phyloP scores from a whole-genome alignment of 176 grass and related monocot genomes.

The Musa schizocarpa region DNA sequence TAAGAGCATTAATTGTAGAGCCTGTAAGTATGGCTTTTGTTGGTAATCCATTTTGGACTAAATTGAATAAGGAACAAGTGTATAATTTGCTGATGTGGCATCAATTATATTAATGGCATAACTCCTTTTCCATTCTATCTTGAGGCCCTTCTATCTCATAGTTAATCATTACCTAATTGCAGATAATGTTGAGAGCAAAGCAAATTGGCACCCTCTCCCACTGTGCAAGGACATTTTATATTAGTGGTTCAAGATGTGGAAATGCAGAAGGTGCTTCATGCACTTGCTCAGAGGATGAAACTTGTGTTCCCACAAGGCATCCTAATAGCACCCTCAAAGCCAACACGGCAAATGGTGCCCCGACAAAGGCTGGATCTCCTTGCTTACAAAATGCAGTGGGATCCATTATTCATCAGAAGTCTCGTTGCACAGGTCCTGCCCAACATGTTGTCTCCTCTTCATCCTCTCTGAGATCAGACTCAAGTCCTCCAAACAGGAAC shows the following conservation, averaged over 20 bases:
- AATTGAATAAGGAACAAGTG: neutral
- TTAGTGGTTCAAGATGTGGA: slow-evolving; percentile 68
- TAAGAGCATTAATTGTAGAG: neutral
- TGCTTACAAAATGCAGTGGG: slow-evolving; percentile 29
- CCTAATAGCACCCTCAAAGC: slow-evolving; percentile 27
- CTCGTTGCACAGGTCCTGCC: slow-evolving; percentile 18
- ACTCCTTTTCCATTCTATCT: neutral
- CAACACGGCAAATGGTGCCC: slow-evolving; percentile 21
- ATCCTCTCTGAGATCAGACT: slow-evolving; percentile 31
- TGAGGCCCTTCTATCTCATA: neutral
- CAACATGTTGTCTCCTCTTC: slow-evolving; percentile 29
- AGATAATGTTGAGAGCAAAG: slow-evolving; percentile 96
- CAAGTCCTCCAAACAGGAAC: slow-evolving; percentile 26
- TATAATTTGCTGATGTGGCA: neutral
- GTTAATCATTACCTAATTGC: slow-evolving; percentile 17
- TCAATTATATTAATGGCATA: neutral
- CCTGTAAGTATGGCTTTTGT: neutral
- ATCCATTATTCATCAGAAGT: slow-evolving; percentile 29
- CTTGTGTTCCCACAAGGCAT: slow-evolving; percentile 52
- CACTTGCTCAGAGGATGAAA: slow-evolving; percentile 75
- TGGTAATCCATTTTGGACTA: neutral
- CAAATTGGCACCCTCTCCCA: slow-evolving; percentile 75
- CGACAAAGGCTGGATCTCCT: slow-evolving; percentile 33
- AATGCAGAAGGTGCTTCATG: slow-evolving; percentile 64
- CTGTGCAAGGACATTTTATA: slow-evolving; percentile 81